Base-by-base conservation (phyloP, 306 rosid species). In the Quercus gilva region DNA sequence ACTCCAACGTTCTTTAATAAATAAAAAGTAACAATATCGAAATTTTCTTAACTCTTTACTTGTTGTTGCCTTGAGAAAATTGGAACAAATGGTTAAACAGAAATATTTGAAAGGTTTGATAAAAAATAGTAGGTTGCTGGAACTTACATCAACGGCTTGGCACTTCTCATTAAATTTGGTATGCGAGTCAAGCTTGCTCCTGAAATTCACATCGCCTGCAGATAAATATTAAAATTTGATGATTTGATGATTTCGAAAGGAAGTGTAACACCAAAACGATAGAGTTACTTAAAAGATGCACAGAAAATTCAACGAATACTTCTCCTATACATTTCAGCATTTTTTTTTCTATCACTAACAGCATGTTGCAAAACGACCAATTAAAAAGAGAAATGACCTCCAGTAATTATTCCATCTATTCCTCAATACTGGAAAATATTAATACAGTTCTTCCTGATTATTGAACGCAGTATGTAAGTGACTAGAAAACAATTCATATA, bases 121-220 rank as follows among this genome's bases (percentile, higher is more conserved):
- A 74, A 53, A 52, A 59, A 21, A 26, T 49, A 71, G 11, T 5
- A 57, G 67, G 23, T 31, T 26, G 20, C 28, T 71, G 33, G 64
- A 85, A 81, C 94, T 87, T 84, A 92, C 97, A 63, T 71, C 83
- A 78, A 64, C 51, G 68, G 53, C 83, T 84, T 77, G 78, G 86
- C 23, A 13, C 68, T 86, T 87, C 14, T 82, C 86, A 59, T 84
- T 86, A 43, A 74, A 76, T 70, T 58, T 69, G 76, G 76, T 35
- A 60, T 21, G 78, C 77, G 76, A 83, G 75, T 78, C 83, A 14
- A 76, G 77, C 67, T 59, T 74, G 18, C 43, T 79, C 82, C 79
- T 86, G 17, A 75, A 74, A 67, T 74, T 79, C 74, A 76, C 87
- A 55, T 76, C 57, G 63, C 86, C 94, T 92, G 89, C 82, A 59